Conservation (phyloP, 169 alveolate genomes). For the Plasmodium chabaudi region DNA sequence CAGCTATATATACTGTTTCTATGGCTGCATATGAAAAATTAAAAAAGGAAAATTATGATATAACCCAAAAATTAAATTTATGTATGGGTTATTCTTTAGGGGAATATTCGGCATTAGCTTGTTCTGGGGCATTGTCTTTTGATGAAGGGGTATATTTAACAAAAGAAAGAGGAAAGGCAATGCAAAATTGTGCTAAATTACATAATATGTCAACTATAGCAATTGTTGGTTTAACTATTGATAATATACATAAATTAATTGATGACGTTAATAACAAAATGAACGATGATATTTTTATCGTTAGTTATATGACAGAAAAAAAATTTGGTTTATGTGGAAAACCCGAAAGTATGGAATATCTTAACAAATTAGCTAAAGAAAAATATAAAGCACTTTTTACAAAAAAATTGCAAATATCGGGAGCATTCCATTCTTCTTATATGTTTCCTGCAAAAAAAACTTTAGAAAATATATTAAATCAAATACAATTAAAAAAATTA, state of each 20-base stretch:
- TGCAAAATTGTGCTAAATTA: conserved; percentile 79
- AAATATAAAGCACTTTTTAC: conserved; percentile 70
- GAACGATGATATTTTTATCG: conserved; percentile 69
- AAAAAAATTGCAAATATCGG: conserved; percentile 75
- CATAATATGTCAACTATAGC: conserved; percentile 74
- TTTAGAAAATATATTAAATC: conserved; percentile 54
- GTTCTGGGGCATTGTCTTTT: conserved; percentile 78
- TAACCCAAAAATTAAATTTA: conserved; percentile 39
- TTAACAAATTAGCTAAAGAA: conserved; percentile 68
- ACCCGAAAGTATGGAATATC: conserved; percentile 67
- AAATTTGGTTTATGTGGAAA: conserved; percentile 76
- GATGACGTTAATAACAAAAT: conserved; percentile 55
- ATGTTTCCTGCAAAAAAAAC: conserved; percentile 80
- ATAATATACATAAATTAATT: conserved; percentile 55
- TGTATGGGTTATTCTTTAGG: conserved; percentile 82
- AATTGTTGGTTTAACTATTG: conserved; percentile 78
- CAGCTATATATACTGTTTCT: conserved; percentile 80
- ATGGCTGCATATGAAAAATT: conserved; percentile 79
- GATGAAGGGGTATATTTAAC: conserved; percentile 81
- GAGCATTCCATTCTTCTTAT: conserved; percentile 79
- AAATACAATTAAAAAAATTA: conserved; percentile 47
- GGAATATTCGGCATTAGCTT: conserved; percentile 81
- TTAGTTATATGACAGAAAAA: conserved; percentile 73
- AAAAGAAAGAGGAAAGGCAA: conserved; percentile 77
- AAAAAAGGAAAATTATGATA: conserved; percentile 66